These are phyloP conservation scores for Saccharata proteae DNA, from an alignment of 2,329 filamentous ascomycete species.

Conservation along the genomic window DNA sequence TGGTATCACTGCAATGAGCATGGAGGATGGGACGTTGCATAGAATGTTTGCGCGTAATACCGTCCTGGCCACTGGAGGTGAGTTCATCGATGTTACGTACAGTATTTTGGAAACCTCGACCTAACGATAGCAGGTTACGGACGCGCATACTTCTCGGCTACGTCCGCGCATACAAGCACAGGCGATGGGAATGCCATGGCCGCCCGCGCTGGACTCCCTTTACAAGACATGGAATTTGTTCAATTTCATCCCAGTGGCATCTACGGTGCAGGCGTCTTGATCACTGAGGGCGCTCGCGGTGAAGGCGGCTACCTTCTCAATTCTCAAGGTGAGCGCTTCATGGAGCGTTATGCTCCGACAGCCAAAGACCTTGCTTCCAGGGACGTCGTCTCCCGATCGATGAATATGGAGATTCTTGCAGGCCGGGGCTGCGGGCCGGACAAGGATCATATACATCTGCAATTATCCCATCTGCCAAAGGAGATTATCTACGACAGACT, in stretches of 20 bases:
- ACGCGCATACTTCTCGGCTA: conserved; percentile 39
- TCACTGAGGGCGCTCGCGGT: conserved; percentile 38
- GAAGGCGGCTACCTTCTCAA: conserved; percentile 41
- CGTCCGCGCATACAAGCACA: conserved; percentile 37
- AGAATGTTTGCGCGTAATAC: conserved; percentile 37
- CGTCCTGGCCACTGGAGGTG: conserved; percentile 35
- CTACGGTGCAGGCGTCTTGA: conserved; percentile 38
- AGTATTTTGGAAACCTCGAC: not conserved
- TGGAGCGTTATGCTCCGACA: conserved; percentile 40
- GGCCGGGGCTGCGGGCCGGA: conserved; percentile 33
- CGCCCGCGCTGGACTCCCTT: conserved; percentile 34
- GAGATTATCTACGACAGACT: conserved; percentile 36
- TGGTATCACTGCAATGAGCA: conserved; percentile 33
- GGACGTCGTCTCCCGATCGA: conserved; percentile 36
- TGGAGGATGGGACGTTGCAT: conserved; percentile 39
- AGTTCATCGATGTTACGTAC: conserved; percentile 1
- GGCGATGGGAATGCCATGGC: conserved; percentile 41
- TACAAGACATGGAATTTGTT: conserved; percentile 41
- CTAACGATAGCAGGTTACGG: conserved; percentile 26
- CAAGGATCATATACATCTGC: conserved; percentile 37
- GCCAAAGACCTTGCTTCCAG: conserved; percentile 38
- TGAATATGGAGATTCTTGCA: conserved; percentile 38
- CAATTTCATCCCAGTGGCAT: conserved; percentile 41
- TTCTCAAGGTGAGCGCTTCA: conserved; percentile 36
- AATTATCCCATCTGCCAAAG: conserved; percentile 35